phyloP scores from a whole-genome alignment of 2,329 filamentous ascomycete genomes.

The Nigrograna mackinnonii region DNA sequence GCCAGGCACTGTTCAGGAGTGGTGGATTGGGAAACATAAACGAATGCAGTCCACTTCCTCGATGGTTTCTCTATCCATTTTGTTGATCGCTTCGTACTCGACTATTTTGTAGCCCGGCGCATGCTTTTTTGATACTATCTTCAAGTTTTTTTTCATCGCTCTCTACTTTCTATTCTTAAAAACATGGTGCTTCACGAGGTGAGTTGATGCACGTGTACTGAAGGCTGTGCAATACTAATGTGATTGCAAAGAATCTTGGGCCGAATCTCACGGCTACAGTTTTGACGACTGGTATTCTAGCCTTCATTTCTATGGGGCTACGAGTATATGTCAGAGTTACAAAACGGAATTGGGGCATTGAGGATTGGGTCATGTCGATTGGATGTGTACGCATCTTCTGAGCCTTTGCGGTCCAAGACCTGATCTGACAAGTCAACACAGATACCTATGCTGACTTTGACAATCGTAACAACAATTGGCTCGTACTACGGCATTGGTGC shows the following conservation, averaged over 20 bases:
- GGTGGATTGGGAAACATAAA: too few relatives aligned
- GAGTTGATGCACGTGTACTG: too few relatives aligned
- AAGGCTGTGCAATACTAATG: too few relatives aligned
- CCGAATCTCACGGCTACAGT: constrained; percentile 22
- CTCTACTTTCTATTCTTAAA: not conserved
- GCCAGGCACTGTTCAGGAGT: too few relatives aligned
- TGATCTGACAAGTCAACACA: too few relatives aligned
- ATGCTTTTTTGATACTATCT: too few relatives aligned
- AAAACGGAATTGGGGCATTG: constrained; percentile 26
- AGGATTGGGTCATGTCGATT: constrained; percentile 32
- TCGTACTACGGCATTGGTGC: constrained; percentile 37
- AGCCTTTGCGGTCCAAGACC: constrained; percentile 6
- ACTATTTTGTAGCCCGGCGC: too few relatives aligned
- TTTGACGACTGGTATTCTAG: constrained; percentile 15
- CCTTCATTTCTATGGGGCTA: constrained; percentile 16
- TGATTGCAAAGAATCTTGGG: too few relatives aligned
- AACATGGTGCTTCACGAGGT: constrained; percentile 14
- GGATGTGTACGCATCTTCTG: constrained; percentile 12
- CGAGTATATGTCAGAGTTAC: constrained; percentile 20
- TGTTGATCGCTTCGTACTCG: too few relatives aligned
- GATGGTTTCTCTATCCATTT: too few relatives aligned
- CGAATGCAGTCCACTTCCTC: too few relatives aligned
- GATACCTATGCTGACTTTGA: constrained; percentile 28
- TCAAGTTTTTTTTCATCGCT: too few relatives aligned
- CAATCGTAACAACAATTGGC: constrained; percentile 27